Evolutionary conservation across 2,329 filamentous ascomycete genomes (phyloP).

Genomic region (Fusarium euwallaceae): DNA sequence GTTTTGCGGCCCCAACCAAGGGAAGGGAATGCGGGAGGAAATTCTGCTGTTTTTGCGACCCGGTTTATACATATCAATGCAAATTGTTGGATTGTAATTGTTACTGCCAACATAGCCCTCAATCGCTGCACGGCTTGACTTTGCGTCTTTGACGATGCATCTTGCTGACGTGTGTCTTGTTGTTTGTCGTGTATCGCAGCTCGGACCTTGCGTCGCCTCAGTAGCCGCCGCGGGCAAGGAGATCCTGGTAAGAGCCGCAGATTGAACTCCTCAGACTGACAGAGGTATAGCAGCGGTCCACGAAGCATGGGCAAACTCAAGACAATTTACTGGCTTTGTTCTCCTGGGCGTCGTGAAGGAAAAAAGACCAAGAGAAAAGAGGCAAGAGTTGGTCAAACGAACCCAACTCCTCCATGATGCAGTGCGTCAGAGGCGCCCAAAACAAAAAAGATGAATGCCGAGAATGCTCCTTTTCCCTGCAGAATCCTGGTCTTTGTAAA

Average conservation of each 20-base stretch:
- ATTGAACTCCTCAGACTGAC: not conserved
- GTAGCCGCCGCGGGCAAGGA: not conserved
- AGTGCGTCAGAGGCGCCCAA: not conserved
- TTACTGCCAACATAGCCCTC: not conserved
- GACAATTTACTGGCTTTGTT: not conserved
- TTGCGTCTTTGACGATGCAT: not conserved
- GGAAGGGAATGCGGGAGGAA: slow-evolving; percentile 29
- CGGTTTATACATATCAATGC: slow-evolving; percentile 24
- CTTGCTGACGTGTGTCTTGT: not conserved
- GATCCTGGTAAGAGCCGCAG: not conserved
- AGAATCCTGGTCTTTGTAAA: not conserved
- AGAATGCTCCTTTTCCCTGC: not conserved
- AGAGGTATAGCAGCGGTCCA: not conserved
- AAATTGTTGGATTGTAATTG: slow-evolving; percentile 5
- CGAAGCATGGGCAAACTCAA: not conserved
- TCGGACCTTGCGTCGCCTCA: not conserved
- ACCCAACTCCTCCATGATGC: not conserved
- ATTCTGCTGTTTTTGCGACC: slow-evolving; percentile 31
- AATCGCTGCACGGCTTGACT: not conserved
- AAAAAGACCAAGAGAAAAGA: not conserved
- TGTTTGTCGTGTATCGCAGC: not conserved
- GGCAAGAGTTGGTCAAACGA: not conserved
- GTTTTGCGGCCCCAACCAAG: slow-evolving; percentile 32
- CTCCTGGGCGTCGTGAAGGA: not conserved
- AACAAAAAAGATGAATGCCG: not conserved